Base-by-base conservation (phyloP, 2,329 filamentous ascomycete genomes). In the Xylariaceae sp. region DNA sequence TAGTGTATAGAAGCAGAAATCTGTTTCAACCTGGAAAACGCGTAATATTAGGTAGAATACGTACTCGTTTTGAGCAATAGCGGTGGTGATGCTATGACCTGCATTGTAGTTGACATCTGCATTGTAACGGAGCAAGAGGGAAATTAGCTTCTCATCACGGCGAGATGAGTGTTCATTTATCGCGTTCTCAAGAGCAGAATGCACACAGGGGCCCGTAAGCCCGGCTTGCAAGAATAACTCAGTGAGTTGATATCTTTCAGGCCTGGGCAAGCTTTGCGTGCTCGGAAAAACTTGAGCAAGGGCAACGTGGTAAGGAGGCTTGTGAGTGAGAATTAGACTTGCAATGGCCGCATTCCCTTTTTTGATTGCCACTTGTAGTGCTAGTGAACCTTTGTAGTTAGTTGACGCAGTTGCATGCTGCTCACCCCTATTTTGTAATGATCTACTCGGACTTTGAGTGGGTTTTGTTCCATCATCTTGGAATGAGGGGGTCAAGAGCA, bases 71-170 rank as follows among this genome's bases (percentile, higher is more conserved):
- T 78, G 76, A 1, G 65, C 57, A 16, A 84, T 76, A 0, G 80
- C 74, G 0, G 75, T 70, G 0, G 73, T 65, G 13, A 84, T 69
- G 2, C 73, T 74, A n/a, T 74, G 69, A 0, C 79, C 78, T 22
- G 77, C 74, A 40, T 78, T 76, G 50, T 77, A 79, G 57, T 81
- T 81, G 36, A 80, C 72, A 45, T 83, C 79, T 3, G 77, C 77
- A 13, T 77, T 75, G 55, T 80, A 70, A 2, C 73, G 70, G 5
- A 84, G 68, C 3, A 84, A 67, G 4, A 84, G 70, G 6, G 73
- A 71, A 50, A 84, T 78, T 10, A 84, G 67, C 1, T 72, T 70
- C 40, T 77, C 73, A 37, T 84, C 80, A 36, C 78, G 71, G 39
- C 71, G 69, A 0, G 74, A 71, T 1, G 72, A 70, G 12, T 74